Percentiles rank a stretch among this genome's conserved stretches.
phyloP scores from a whole-genome alignment of 768 basidiomycete genomes.

The Leucocoprinus leucothites region DNA sequence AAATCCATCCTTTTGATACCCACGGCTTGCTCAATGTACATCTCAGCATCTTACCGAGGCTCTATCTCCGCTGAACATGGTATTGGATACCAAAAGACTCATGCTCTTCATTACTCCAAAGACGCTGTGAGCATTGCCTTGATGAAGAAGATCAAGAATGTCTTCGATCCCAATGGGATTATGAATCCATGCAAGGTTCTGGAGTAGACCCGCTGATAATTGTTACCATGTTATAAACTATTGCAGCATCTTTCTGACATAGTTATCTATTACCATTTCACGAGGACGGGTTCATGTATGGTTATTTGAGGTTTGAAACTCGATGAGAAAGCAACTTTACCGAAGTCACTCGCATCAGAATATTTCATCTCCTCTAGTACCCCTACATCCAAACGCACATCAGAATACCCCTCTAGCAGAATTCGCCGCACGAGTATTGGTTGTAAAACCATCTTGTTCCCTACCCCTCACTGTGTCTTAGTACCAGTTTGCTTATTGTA shows the following conservation, averaged over 20 bases:
- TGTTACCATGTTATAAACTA: too few species aligned
- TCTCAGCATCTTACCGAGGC: conserved; percentile 69
- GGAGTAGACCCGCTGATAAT: conserved; percentile 23
- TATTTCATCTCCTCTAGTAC: too few species aligned
- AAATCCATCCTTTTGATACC: neutral
- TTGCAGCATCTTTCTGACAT: neutral
- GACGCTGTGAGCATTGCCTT: conserved; percentile 69
- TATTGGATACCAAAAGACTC: conserved; percentile 93
- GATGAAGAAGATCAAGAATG: conserved; percentile 87
- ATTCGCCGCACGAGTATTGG: too few species aligned
- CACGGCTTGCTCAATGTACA: neutral
- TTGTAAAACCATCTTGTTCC: too few species aligned
- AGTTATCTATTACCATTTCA: neutral
- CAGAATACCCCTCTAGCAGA: too few species aligned
- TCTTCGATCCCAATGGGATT: conserved; percentile 89
- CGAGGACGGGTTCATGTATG: too few species aligned
- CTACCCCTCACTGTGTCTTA: too few species aligned
- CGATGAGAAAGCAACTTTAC: too few species aligned
- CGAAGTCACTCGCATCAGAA: too few species aligned
- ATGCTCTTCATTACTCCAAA: conserved; percentile 88
- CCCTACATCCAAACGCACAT: too few species aligned
- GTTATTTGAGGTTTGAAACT: too few species aligned
- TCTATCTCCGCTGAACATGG: conserved; percentile 98
- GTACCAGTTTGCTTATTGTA: too few species aligned
- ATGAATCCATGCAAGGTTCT: conserved; percentile 92